phyloP scores from a whole-genome alignment of 192 early-diverging fungal genomes.

The Globomyces pollinis-pini region DNA sequence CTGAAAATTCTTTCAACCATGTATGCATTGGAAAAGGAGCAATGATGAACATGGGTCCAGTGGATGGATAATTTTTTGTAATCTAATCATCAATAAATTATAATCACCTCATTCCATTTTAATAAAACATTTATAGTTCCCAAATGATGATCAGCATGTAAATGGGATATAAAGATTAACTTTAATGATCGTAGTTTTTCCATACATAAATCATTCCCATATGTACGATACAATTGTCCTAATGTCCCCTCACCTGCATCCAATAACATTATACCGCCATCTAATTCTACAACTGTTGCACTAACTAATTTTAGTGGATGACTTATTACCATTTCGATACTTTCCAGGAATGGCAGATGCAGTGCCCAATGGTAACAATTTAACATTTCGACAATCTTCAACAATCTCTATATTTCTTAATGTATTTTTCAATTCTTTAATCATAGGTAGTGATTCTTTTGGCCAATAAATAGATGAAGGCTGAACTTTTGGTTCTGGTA shows the following conservation, averaged over 20 bases:
- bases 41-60: constrained; percentile 21
- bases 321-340: constrained; percentile 61
- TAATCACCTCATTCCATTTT: constrained; percentile 61
- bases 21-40: constrained; percentile 36
- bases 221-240: constrained; percentile 70
- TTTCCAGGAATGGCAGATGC: constrained; percentile 82
- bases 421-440: too few species aligned
- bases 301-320: constrained; percentile 42
- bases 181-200: constrained; percentile 43
- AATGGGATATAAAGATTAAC: constrained; percentile 83
- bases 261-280: constrained; percentile 59
- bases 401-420: too few species aligned
- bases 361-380: constrained; percentile 83
- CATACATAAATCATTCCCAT: constrained; percentile 35
- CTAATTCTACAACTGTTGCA: constrained; percentile 65
- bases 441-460: too few species aligned
- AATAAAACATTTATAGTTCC: constrained; percentile 68
- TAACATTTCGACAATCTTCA: too few species aligned
- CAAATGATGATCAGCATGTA: constrained; percentile 98
- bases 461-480: too few species aligned
- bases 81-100: too few species aligned
- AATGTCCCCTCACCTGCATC: constrained; percentile 89
- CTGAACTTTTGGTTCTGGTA: too few species aligned
- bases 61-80: too few species aligned
- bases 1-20: constrained; percentile 36